Conservation (phyloP, 805 yeast species). For the Scheffersomyces stipitis region DNA sequence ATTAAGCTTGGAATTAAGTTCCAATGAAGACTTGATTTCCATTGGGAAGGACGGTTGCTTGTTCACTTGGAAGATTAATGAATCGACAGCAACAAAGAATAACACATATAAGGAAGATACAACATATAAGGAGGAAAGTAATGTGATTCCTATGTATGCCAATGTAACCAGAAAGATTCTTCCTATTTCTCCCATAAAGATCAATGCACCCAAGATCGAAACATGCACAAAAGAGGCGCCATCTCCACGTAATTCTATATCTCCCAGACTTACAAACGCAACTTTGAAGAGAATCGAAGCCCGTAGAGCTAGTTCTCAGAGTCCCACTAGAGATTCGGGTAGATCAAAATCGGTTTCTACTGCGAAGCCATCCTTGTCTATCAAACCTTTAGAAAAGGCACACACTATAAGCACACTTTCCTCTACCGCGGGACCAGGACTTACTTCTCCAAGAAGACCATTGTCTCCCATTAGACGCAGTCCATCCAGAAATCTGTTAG, state of each 20-base stretch:
- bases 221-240: neutral
- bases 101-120: neutral
- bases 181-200: slow-evolving; percentile 10
- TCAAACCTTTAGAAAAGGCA: neutral
- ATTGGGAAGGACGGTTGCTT: slow-evolving; percentile 56
- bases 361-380: neutral
- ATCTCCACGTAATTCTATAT: neutral
- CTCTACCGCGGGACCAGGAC: too few relatives aligned
- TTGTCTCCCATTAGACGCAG: slow-evolving; percentile 5
- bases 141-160: slow-evolving; percentile 16
- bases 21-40: slow-evolving; percentile 32
- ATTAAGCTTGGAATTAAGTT: slow-evolving; percentile 35
- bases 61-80: slow-evolving; percentile 43
- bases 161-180: slow-evolving; percentile 36
- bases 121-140: slow-evolving; percentile 1
- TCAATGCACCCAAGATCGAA: neutral
- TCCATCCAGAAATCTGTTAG: too few relatives aligned
- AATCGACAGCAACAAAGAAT: neutral
- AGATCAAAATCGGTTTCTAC: slow-evolving; percentile 9
- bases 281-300: slow-evolving; percentile 36
- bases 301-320: slow-evolving; percentile 11
- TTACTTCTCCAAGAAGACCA: slow-evolving; percentile 4
- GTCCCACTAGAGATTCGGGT: slow-evolving; percentile 5
- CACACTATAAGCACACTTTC: too few relatives aligned
- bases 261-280: slow-evolving; percentile 29